Base-by-base conservation (phyloP, 2,329 filamentous ascomycete species). In the Penicillium brevicompactum region DNA sequence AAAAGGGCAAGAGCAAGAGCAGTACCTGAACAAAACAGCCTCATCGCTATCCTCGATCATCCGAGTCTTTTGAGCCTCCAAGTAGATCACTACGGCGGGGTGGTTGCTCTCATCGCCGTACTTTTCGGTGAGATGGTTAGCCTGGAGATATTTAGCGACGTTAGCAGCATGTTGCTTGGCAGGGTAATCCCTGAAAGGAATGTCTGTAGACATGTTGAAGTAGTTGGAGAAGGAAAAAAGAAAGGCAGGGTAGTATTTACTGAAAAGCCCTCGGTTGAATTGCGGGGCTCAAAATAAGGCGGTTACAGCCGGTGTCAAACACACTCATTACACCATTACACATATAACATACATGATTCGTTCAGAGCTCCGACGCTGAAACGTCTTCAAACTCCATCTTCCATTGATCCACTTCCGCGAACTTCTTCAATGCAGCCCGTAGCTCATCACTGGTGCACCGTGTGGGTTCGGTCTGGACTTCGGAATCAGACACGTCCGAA, bases 1-100 rank as follows among this genome's bases (percentile, higher is more conserved):
- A 27, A 18, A 18, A 8, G 24, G 5, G 24, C 24, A 21, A 11
- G 13, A 32, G n/a, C 11, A 27, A 37, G 9, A 18, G 2, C 4
- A 40, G 50, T 81, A 92, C 86, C 91, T 84, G 74, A 96, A 97
- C 22, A 86, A 91, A 67, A 87, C 84, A 7, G 87, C 82, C 69
- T 90, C 86, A 74, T 97, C 94, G 69, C 91, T 93, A 73, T 99
- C 93, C 76, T 97, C 93, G 45, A 90, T 84, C 74, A 96, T 80
- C 70, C 84, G 87, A 60, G 87, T 91, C 73, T 88, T 86, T 69
- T 92, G 89, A 51, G 87, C 89, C 78, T 97, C 93, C 44, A 97
- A 82, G 71, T 97, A 99, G 54, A 99, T 82, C 16, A 93, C 81
- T 46, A 92, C 92, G 31, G 78, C 82, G 60, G 84, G 81, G 31